Percentiles rank a stretch among this genome's conserved stretches.
phyloP scores from a whole-genome alignment of 805 yeast species.

The Torulaspora indica region DNA sequence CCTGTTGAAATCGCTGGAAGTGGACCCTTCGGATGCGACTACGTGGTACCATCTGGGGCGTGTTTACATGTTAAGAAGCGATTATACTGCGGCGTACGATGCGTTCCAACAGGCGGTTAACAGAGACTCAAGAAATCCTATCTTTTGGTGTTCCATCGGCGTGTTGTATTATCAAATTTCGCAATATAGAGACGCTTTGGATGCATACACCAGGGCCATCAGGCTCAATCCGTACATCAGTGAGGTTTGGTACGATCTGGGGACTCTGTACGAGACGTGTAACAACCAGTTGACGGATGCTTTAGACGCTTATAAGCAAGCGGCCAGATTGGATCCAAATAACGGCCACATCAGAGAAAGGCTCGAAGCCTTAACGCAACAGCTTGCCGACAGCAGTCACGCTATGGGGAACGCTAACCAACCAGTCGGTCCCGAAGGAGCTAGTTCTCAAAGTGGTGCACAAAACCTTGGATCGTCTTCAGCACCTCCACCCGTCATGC shows the following conservation, averaged over 20 bases:
- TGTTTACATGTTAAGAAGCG: slow-evolving; percentile 93
- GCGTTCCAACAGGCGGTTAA: slow-evolving; percentile 98
- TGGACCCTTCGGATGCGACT: slow-evolving; percentile 88
- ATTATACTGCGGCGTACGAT: slow-evolving; percentile 93
- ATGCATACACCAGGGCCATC: slow-evolving; percentile 95
- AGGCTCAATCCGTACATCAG: slow-evolving; percentile 91
- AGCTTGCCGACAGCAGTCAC: slow-evolving; percentile 35
- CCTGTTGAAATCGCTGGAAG: slow-evolving; percentile 80
- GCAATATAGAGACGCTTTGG: slow-evolving; percentile 94
- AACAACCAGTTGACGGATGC: slow-evolving; percentile 95
- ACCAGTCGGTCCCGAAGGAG: slow-evolving; percentile 8
- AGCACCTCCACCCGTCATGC: slow-evolving; percentile 27
- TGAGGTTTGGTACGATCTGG: slow-evolving; percentile 98
- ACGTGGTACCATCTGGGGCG: slow-evolving; percentile 97
- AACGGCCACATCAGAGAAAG: slow-evolving; percentile 93
- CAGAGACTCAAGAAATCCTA: slow-evolving; percentile 93
- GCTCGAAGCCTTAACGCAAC: slow-evolving; percentile 72
- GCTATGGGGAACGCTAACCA: slow-evolving; percentile 9
- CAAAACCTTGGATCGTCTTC: not conserved
- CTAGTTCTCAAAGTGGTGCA: slow-evolving; percentile 8
- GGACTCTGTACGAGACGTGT: slow-evolving; percentile 94
- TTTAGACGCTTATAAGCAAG: slow-evolving; percentile 92
- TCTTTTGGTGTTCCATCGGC: slow-evolving; percentile 96
- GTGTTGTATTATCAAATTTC: slow-evolving; percentile 93
- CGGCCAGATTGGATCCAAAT: slow-evolving; percentile 90